Conservation (phyloP, 1,284 basidiomycete genomes). For the Xerocomus amazonicus region DNA sequence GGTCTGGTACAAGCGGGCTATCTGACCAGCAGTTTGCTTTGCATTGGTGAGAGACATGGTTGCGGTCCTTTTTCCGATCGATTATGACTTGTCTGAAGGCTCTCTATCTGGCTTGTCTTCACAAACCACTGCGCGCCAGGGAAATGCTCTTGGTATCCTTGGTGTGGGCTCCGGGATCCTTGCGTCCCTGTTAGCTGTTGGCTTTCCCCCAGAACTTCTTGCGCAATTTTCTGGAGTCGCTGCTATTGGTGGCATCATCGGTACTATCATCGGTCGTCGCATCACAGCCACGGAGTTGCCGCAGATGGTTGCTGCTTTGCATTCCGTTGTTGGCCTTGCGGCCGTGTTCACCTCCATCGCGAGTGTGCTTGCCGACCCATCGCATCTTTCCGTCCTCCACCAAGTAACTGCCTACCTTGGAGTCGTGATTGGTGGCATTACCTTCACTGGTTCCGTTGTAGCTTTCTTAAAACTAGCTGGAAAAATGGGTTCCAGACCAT, state of each 20-base stretch:
- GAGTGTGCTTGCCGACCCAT: conserved; percentile 67
- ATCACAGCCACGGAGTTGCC: conserved; percentile 84
- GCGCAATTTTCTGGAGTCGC: conserved; percentile 76
- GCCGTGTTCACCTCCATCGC: conserved; percentile 81
- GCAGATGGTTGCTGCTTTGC: conserved; percentile 71
- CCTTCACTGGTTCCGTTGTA: conserved; percentile 83
- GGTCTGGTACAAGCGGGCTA: conserved; percentile 87
- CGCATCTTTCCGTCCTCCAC: conserved; percentile 67
- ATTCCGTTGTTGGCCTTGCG: conserved; percentile 82
- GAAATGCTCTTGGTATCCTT: conserved; percentile 79
- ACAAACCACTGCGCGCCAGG: conserved; percentile 76
- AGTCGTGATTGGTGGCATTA: conserved; percentile 76
- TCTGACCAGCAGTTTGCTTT: conserved; percentile 74
- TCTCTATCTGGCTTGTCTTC: conserved; percentile 72
- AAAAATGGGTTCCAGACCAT: conserved; percentile 68
- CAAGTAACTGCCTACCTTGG: conserved; percentile 81
- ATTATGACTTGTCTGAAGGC: conserved; percentile 37
- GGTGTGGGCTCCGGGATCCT: conserved; percentile 79
- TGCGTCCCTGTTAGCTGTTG: conserved; percentile 75
- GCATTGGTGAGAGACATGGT: conserved; percentile 56
- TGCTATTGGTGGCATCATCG: conserved; percentile 63
- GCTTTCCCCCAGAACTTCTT: conserved; percentile 71
- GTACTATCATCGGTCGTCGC: conserved; percentile 70
- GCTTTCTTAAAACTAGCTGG: conserved; percentile 84
- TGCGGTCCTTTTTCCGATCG: background rate